Percentiles rank a stretch among this genome's conserved stretches.
These are phyloP conservation scores for Oryza coarctata DNA, from an alignment of 176 grass and related monocot genomes.

Conservation along the genomic window DNA sequence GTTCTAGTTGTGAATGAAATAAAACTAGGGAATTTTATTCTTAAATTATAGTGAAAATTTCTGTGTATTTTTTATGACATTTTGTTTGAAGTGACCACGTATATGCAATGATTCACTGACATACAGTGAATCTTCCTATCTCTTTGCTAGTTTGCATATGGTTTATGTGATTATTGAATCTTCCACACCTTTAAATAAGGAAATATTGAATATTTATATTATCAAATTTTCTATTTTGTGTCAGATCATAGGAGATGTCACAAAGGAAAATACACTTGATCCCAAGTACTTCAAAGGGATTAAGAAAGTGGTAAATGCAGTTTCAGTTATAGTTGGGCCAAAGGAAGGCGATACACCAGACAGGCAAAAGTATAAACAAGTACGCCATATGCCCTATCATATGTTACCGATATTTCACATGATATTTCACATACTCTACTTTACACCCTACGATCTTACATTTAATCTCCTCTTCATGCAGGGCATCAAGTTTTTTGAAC, in stretches of 20 bases:
- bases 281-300: slow-evolving; percentile 83
- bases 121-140: background rate
- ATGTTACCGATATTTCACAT: background rate
- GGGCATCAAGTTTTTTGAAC: slow-evolving; percentile 98
- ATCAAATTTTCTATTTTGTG: background rate
- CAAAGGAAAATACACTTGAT: slow-evolving; percentile 67
- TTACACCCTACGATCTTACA: background rate
- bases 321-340: slow-evolving; percentile 93
- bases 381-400: slow-evolving; percentile 37
- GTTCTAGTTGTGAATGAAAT: background rate
- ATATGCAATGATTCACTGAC: background rate
- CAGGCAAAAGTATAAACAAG: slow-evolving; percentile 90
- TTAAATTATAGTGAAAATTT: background rate
- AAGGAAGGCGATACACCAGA: slow-evolving; percentile 99
- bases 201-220: background rate
- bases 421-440: background rate
- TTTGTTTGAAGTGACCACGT: background rate
- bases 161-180: background rate
- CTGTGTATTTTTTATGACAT: slow-evolving; percentile 1
- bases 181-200: background rate
- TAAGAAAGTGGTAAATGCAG: slow-evolving; percentile 75
- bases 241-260: slow-evolving; percentile 88
- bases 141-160: background rate
- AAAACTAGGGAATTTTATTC: background rate
- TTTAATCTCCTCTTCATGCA: slow-evolving; percentile 47